These are phyloP conservation scores for Phytophthora pseudosyringae DNA, from an alignment of 352 stramenopile species.

Conservation along the genomic window DNA sequence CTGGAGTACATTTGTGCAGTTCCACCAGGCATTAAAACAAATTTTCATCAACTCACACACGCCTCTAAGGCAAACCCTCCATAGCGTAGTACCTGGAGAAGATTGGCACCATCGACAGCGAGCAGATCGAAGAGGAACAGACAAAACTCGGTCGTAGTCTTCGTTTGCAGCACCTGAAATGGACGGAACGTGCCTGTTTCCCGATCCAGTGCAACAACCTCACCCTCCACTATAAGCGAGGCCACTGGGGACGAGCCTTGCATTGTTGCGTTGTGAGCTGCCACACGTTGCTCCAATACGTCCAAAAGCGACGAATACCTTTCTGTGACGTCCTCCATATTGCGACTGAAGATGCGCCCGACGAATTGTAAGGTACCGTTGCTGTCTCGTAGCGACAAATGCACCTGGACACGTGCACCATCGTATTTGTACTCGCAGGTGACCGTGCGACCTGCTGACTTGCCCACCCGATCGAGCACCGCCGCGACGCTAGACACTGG, in stretches of 20 bases:
- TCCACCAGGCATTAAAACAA: slow-evolving; percentile 4
- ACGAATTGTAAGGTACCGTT: slow-evolving; percentile 1
- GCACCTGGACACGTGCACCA: slow-evolving; percentile 78
- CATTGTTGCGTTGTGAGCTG: slow-evolving; percentile 4
- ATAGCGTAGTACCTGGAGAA: slow-evolving; percentile 43
- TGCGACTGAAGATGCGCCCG: slow-evolving; percentile 81
- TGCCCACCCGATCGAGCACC: slow-evolving; percentile 55
- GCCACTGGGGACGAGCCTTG: slow-evolving; percentile 14
- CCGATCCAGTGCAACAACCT: slow-evolving; percentile 77
- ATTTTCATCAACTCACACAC: slow-evolving; percentile 1
- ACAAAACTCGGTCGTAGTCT: slow-evolving; percentile 73
- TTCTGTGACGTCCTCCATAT: slow-evolving; percentile 82
- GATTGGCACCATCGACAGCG: slow-evolving; percentile 50
- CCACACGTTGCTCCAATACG: slow-evolving; percentile 44
- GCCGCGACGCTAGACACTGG: slow-evolving; percentile 64
- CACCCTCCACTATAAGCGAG: slow-evolving; percentile 74
- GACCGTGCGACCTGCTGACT: slow-evolving; percentile 40
- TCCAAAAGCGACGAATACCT: slow-evolving; percentile 68
- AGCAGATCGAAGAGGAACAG: slow-evolving; percentile 85
- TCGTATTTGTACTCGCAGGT: slow-evolving; percentile 90
- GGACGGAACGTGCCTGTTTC: slow-evolving; percentile 54
- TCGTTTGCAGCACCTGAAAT: slow-evolving; percentile 85
- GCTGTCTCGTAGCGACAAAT: slow-evolving; percentile 40
- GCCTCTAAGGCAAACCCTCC: too few species aligned
- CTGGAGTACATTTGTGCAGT: slow-evolving; percentile 13